Evolutionary conservation across 768 basidiomycete genomes (phyloP), one percentile per base, ranked within the genome.

Genomic region (Tubosaeta sp.): DNA sequence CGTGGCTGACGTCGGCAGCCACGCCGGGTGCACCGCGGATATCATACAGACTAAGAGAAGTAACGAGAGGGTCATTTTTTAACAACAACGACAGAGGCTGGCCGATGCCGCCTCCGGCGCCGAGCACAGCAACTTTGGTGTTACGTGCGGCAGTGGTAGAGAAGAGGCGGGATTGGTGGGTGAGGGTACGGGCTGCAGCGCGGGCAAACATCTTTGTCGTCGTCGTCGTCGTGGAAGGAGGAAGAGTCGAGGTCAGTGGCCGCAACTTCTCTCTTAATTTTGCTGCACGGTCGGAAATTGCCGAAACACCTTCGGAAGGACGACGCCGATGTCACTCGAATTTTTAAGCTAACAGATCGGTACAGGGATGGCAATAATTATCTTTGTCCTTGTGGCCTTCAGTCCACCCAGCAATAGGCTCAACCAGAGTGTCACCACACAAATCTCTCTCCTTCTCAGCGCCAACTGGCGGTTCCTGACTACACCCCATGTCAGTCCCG

Each of bases 81-180:
- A 97, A 84, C 51, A 65, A 51, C 57, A 98, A 76, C 44, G 93
- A 95, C 64, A 97, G 77, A 66, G 95, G 95, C 73, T 98, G 95
- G 70, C 95, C 95, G 71, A 98, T 98, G 72, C 95, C 95, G 80
- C 95, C 95, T 64, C 92, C 95, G 56, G 97, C 97, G 64, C 95
- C 95, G 70, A 97, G 90, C 55, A 99, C 95, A 46, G 90, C 89
- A 70, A 97, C 95, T 77, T 94, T 95, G 60, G 85, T 86, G 58
- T 79, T 80, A 64, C 84, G 81, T 42, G 83, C 66, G 25, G 81
- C 75, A 22, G 86, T 85, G 26, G 89, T 84, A 43, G 88, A 91
- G 77, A 93, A 92, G 49, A 79, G 73, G 65, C 87, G 83, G 55
- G 83, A 68, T 34, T 78, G 78, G 50, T 74, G 64, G 50, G 79